phyloP scores from a whole-genome alignment of 1,284 basidiomycete genomes.

The Taiwanofungus camphoratus region DNA sequence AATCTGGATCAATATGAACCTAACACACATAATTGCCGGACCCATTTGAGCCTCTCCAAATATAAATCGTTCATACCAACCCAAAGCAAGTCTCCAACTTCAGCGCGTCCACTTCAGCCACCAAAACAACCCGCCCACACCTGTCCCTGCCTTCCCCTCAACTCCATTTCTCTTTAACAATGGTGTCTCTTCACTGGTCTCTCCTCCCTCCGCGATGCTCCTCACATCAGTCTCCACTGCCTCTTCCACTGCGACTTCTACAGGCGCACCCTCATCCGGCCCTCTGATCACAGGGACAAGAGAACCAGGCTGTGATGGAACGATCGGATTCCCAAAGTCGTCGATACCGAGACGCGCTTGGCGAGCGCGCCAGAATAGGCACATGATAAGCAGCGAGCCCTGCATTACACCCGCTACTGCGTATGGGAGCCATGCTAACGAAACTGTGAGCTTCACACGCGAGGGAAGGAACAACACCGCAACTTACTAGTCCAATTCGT shows the following conservation, averaged over 20 bases:
- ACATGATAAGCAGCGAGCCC: conserved; percentile 74
- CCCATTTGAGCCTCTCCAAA: no score
- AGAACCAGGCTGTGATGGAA: conserved; percentile 17
- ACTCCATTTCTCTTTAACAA: conserved; percentile 16
- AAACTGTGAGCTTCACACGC: conserved; percentile 7
- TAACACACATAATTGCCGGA: no score
- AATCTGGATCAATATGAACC: no score
- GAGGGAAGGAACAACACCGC: neutral
- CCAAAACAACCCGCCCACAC: conserved; percentile 6
- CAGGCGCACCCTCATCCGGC: conserved; percentile 15
- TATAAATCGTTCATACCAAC: no score
- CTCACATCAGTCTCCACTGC: conserved; percentile 21
- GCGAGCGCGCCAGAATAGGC: conserved; percentile 72
- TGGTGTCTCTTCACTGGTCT: conserved; percentile 18
- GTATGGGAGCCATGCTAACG: conserved; percentile 75
- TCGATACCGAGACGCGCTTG: conserved; percentile 80
- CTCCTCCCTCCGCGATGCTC: conserved; percentile 10
- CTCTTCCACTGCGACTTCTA: conserved; percentile 18
- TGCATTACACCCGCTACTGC: conserved; percentile 88
- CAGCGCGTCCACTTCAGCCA: no score
- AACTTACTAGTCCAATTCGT: conserved; percentile 82
- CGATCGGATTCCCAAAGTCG: conserved; percentile 80
- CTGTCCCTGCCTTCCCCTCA: neutral
- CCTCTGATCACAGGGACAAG: conserved; percentile 18
- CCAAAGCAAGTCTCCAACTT: no score